Evolutionary conservation across 371 early-diverging fungal species (phyloP).

Genomic region (Lichtheimia corymbifera): DNA sequence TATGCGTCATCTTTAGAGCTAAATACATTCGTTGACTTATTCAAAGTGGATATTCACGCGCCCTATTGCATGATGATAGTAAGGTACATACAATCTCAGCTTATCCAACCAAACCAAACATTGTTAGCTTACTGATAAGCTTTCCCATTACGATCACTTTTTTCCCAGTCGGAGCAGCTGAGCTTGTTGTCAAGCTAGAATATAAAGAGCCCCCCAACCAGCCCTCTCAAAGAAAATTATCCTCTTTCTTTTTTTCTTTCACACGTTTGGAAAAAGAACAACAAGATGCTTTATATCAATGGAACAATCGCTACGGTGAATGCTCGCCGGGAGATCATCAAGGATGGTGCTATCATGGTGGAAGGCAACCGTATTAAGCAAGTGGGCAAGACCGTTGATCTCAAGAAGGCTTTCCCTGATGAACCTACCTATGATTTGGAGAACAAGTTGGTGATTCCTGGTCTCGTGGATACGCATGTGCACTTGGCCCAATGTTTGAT

Average conservation of each 20-base stretch:
- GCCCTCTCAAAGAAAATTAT: background rate
- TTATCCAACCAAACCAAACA: too few species aligned
- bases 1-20: too few species aligned
- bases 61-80: too few species aligned
- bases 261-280: background rate
- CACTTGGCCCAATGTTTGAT: constrained; percentile 25
- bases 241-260: background rate
- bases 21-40: too few species aligned
- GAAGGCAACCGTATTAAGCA: constrained; percentile 17
- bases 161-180: constrained; percentile 1
- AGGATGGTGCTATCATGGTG: constrained; percentile 24
- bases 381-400: constrained; percentile 22
- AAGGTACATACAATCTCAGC: too few species aligned
- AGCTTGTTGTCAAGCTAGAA: too few species aligned
- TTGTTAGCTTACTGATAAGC: too few species aligned
- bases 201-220: background rate
- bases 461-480: constrained; percentile 25
- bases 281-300: constrained; percentile 25
- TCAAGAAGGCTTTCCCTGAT: constrained; percentile 14
- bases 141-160: too few species aligned
- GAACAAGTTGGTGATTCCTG: constrained; percentile 23
- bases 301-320: constrained; percentile 27
- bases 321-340: constrained; percentile 23
- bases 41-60: too few species aligned
- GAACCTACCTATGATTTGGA: constrained; percentile 23